Conservation (phyloP, 2,329 filamentous ascomycete genomes). For the Epichloe elymi region DNA sequence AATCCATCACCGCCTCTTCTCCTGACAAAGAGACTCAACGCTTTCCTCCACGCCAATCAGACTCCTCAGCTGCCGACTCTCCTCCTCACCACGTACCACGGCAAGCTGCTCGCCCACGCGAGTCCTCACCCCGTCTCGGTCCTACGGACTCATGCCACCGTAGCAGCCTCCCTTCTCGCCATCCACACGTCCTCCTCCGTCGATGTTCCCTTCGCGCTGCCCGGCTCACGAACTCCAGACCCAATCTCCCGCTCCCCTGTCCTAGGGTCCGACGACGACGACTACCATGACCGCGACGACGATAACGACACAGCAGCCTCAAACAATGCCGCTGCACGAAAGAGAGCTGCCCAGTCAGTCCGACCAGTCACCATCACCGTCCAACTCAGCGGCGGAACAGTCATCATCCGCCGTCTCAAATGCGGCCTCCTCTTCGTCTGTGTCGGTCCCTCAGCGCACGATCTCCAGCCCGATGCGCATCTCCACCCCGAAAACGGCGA, state of each 20-base stretch:
- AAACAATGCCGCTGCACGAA: neutral
- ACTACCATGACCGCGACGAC: conserved; percentile 10
- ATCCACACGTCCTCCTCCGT: conserved; percentile 37
- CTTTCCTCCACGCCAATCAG: conserved; percentile 47
- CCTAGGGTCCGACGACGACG: conserved; percentile 13
- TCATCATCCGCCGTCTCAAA: conserved; percentile 43
- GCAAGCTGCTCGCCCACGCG: conserved; percentile 51
- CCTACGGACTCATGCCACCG: conserved; percentile 50
- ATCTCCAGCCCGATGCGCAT: conserved; percentile 10
- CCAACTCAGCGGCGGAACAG: conserved; percentile 43
- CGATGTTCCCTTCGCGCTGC: conserved; percentile 29
- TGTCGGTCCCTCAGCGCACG: conserved; percentile 33
- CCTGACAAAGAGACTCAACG: conserved; percentile 51
- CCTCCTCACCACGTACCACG: conserved; percentile 45
- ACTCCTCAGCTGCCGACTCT: conserved; percentile 44
- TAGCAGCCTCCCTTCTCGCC: conserved; percentile 48
- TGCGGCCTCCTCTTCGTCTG: conserved; percentile 51
- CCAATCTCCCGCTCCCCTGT: conserved; percentile 12
- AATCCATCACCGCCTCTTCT: conserved; percentile 42
- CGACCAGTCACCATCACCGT: conserved; percentile 38
- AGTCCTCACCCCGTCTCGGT: conserved; percentile 40
- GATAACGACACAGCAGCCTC: conserved; percentile 1
- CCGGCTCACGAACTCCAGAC: conserved; percentile 19
- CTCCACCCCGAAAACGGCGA: conserved; percentile 17
- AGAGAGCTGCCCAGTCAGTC: conserved; percentile 10